Base-by-base conservation (phyloP, 2,329 filamentous ascomycete species). In the Aurifilum marmelostoma region DNA sequence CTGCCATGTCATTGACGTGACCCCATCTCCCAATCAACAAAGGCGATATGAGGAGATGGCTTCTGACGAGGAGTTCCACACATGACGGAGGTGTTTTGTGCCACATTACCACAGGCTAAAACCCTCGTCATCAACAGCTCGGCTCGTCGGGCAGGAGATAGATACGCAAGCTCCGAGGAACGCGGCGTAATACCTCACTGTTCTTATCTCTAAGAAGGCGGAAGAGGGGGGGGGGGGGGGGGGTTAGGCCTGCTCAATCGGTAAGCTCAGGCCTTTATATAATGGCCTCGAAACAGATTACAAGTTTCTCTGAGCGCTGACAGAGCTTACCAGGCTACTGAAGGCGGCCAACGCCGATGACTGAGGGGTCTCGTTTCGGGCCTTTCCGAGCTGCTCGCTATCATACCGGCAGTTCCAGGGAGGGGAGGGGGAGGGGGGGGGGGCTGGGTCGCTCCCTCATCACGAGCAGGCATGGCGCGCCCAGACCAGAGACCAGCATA, bases 361-460 rank as follows among this genome's bases (percentile, higher is more conserved):
- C 8, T 54, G 52, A 27, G 52, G 27, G 9, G 4, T 14, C 52
- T 54, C 12, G 11, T 29, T 12, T 32, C 69, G 67, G 67, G 54
- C 60, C 63, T 64, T 63, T 47, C 69, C 66, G 66, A 61, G 63
- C 65, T 64, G 69, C 43, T 64, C 47, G 64, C 43, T 39, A 47
- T 63, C 37, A 58, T 63, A 39, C 21, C 43, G 27, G 18, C 21
- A 50, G 37, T 50, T 65, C 52, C 27, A 69, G 16, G 50, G 18
- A 16, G 47, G 16, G 43, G 18, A 18, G 5, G 43, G 18, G 16
- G 50, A 18, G n/a, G 47, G 16, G 43, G 18, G 43, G 5, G 43
- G 18, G 16, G 43, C 43, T 47, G 34, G 34, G 11, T 16, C 27
- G 7, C 24, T 24, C 32, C 21, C 14, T 32, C 41, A 32, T 37